phyloP scores from a whole-genome alignment of 805 yeast genomes.

The Schwanniomyces vanrijiae region DNA sequence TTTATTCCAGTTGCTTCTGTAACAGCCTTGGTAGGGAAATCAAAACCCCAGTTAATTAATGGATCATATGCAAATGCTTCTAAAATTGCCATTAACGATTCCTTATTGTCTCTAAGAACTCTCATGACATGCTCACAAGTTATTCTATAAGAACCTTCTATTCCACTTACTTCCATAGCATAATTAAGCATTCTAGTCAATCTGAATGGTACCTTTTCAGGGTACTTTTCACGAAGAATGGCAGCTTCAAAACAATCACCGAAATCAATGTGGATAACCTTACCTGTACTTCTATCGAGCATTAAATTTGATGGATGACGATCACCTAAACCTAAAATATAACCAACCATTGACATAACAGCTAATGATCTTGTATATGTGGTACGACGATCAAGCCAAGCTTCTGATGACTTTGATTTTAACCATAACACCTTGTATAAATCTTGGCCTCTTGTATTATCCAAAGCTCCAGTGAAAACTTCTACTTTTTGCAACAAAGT shows the following conservation, averaged over 20 bases:
- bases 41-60: slow-evolving; percentile 97
- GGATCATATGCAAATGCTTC: slow-evolving; percentile 99
- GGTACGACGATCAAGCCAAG: slow-evolving; percentile 96
- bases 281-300: slow-evolving; percentile 93
- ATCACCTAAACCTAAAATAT: slow-evolving; percentile 94
- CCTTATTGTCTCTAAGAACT: slow-evolving; percentile 88
- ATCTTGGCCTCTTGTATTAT: slow-evolving; percentile 95
- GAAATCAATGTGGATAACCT: slow-evolving; percentile 95
- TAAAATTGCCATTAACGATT: slow-evolving; percentile 94
- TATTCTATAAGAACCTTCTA: slow-evolving; percentile 94
- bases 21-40: slow-evolving; percentile 78
- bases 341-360: slow-evolving; percentile 98
- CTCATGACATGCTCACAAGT: slow-evolving; percentile 98
- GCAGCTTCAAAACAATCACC: slow-evolving; percentile 99
- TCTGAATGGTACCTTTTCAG: slow-evolving; percentile 97
- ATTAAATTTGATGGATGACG: slow-evolving; percentile 96
- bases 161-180: slow-evolving; percentile 99
- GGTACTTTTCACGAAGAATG: slow-evolving; percentile 91
- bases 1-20: slow-evolving; percentile 72
- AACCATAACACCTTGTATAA: slow-evolving; percentile 94
- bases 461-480: slow-evolving; percentile 93
- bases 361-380: slow-evolving; percentile 95
- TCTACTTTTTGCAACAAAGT: slow-evolving; percentile 91
- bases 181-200: slow-evolving; percentile 94
- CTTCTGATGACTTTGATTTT: slow-evolving; percentile 92